These are phyloP conservation scores for Aspergillus costaricaensis DNA, from an alignment of 2,329 filamentous ascomycete species.

Conservation along the genomic window DNA sequence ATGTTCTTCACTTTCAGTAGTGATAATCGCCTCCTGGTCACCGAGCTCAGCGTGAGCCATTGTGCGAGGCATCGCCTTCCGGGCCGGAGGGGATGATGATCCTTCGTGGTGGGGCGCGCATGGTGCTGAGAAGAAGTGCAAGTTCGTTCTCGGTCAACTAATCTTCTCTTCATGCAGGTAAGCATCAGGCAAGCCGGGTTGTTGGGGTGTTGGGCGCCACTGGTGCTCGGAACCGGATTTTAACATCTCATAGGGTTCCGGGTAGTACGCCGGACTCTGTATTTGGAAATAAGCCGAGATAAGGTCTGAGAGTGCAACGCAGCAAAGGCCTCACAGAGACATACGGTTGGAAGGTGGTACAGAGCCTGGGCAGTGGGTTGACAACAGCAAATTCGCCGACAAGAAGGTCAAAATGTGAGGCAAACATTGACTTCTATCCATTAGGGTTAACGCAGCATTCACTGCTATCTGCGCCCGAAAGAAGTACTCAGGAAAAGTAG, in stretches of 20 bases:
- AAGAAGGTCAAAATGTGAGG: too few species aligned
- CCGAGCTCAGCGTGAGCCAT: neutral
- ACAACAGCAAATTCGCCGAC: neutral
- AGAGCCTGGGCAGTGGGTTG: neutral
- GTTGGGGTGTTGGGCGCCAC: slow-evolving; percentile 4
- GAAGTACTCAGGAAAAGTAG: too few species aligned
- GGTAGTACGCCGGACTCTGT: neutral
- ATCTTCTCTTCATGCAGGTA: neutral
- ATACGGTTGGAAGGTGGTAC: neutral
- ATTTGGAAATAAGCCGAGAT: neutral
- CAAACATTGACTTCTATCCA: too few species aligned
- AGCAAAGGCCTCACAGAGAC: neutral
- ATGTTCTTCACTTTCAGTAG: neutral
- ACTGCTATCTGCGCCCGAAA: too few species aligned
- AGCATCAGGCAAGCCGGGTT: neutral
- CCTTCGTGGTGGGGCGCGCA: neutral
- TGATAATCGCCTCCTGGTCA: neutral
- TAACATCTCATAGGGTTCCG: neutral
- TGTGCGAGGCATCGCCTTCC: neutral
- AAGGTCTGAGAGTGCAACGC: neutral
- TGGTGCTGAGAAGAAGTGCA: neutral
- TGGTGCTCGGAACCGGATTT: slow-evolving; percentile 1
- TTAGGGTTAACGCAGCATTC: too few species aligned
- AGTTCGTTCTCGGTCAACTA: neutral
- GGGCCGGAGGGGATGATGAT: neutral